phyloP scores from a whole-genome alignment of 1,284 basidiomycete genomes.

The Cystobasidiaceae sp. region DNA sequence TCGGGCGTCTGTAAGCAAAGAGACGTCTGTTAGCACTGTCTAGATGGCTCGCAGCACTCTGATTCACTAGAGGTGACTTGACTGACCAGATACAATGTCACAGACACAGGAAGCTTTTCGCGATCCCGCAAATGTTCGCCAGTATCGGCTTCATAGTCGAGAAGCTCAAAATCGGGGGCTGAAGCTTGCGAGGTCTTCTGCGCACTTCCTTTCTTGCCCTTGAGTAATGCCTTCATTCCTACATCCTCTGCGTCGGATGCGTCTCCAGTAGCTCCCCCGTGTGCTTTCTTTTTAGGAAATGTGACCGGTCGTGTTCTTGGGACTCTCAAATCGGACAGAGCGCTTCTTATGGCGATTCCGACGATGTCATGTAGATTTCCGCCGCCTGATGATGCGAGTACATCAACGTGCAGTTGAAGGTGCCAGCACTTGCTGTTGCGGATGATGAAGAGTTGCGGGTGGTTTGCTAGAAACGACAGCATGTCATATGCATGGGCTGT shows the following conservation, averaged over 20 bases:
- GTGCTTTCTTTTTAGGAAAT: conserved; percentile 51
- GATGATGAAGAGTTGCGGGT: conserved; percentile 55
- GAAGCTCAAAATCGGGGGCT: conserved; percentile 65
- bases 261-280: conserved; percentile 6
- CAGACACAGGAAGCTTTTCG: conserved; percentile 63
- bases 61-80: not conserved
- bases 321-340: conserved; percentile 70
- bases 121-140: conserved; percentile 59
- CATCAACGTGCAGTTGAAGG: conserved; percentile 61
- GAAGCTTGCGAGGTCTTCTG: conserved; percentile 45
- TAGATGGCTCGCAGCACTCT: not conserved
- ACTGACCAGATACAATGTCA: conserved; percentile 67
- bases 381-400: conserved; percentile 56
- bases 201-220: conserved; percentile 52
- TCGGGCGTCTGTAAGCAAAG: conserved; percentile 4
- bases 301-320: conserved; percentile 60
- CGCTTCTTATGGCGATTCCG: conserved; percentile 67
- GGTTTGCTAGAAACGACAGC: conserved; percentile 27
- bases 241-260: conserved; percentile 41
- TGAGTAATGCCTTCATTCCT: conserved; percentile 33
- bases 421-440: conserved; percentile 63
- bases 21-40: not conserved
- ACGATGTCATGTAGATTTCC: conserved; percentile 69
- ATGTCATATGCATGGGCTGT: conserved; percentile 13
- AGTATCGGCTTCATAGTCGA: conserved; percentile 71